A percentile compares a stretch with the other conserved stretches of the same genome.
These are phyloP conservation scores for Vitis labrusca DNA, from an alignment of 164 flowering plant species.

Conservation along the genomic window DNA sequence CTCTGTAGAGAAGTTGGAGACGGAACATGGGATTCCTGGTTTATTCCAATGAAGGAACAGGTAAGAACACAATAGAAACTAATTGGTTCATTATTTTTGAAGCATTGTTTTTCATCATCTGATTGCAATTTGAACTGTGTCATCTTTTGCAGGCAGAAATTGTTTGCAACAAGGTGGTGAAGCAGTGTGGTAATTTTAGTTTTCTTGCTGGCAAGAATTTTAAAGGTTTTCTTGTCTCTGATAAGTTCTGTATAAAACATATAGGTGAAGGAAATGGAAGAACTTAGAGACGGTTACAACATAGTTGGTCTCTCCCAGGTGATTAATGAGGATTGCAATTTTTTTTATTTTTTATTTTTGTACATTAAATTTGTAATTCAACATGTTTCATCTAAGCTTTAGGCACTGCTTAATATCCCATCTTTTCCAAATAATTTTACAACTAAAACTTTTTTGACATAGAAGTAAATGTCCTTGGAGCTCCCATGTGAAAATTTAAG, in stretches of 20 bases:
- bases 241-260: conserved; percentile 15
- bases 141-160: conserved; percentile 52
- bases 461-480: too few relatives aligned
- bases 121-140: conserved; percentile 6
- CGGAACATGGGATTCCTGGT: conserved; percentile 97
- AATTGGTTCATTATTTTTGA: not conserved
- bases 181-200: conserved; percentile 6
- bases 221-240: conserved; percentile 3
- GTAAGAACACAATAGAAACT: conserved; percentile 20
- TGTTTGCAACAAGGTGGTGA: conserved; percentile 77
- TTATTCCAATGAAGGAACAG: conserved; percentile 76
- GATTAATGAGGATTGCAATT: not conserved
- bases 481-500: too few relatives aligned
- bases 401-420: not conserved
- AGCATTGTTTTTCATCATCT: not conserved
- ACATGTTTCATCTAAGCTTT: not conserved
- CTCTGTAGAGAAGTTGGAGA: conserved; percentile 80
- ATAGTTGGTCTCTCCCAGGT: conserved; percentile 99
- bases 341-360: not conserved
- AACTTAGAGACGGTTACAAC: conserved; percentile 81
- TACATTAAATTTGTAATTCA: not conserved
- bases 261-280: conserved; percentile 86
- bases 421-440: not conserved
- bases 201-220: not conserved
- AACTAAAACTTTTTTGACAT: too few relatives aligned